These are phyloP conservation scores for Saccharata proteae DNA, from an alignment of 2,329 filamentous ascomycete species.

Conservation along the genomic window DNA sequence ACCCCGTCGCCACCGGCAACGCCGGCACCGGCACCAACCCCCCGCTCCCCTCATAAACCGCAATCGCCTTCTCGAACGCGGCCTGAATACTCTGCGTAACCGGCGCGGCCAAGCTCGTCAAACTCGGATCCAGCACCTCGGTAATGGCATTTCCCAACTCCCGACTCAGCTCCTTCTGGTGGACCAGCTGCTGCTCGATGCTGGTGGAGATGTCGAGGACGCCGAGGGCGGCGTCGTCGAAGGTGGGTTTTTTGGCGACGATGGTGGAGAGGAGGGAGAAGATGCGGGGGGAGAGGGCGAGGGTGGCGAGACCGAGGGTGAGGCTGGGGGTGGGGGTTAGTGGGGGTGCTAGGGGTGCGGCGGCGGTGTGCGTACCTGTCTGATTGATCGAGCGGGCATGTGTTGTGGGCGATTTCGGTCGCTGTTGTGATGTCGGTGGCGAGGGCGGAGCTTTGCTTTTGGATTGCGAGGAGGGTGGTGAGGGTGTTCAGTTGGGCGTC, in stretches of 20 bases:
- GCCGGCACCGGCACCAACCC: too few species aligned
- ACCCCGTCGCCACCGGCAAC: too few species aligned
- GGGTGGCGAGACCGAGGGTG: too few species aligned
- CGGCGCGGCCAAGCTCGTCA: neutral
- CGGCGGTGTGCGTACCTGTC: too few species aligned
- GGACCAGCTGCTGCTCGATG: neutral
- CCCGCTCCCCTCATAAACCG: too few species aligned
- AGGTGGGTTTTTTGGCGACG: neutral
- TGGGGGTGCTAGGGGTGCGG: neutral
- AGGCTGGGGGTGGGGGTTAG: constrained; percentile 8
- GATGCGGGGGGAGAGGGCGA: constrained; percentile 1
- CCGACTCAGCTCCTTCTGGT: neutral
- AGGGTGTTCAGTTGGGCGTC: too few species aligned
- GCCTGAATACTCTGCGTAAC: constrained; percentile 1
- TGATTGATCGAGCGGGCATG: too few species aligned
- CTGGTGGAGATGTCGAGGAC: neutral
- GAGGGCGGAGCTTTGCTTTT: constrained; percentile 19
- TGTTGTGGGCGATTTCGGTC: constrained; percentile 1
- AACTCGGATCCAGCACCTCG: neutral
- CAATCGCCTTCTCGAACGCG: neutral
- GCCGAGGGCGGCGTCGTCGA: neutral
- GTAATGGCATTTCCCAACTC: constrained; percentile 1
- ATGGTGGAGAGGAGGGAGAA: constrained; percentile 1
- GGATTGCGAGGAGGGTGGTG: too few species aligned
- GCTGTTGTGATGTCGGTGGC: constrained; percentile 5